phyloP scores from a whole-genome alignment of 441 rosid genomes.

The Heliophila coronopifolia region DNA sequence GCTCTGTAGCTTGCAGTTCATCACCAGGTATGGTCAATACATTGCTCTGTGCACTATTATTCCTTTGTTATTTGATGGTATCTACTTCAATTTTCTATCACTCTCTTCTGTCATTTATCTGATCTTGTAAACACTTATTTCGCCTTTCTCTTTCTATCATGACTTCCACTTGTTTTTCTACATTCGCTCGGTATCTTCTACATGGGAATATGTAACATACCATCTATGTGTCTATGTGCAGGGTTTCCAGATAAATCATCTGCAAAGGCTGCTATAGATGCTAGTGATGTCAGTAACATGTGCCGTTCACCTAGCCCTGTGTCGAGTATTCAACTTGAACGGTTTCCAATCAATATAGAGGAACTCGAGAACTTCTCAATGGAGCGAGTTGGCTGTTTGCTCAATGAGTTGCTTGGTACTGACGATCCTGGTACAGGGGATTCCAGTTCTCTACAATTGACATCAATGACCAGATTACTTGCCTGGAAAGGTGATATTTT shows the following conservation, averaged over 20 bases:
- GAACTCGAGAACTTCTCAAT: slow-evolving; percentile 50
- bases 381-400: slow-evolving; percentile 50
- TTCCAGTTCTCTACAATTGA: slow-evolving; percentile 48
- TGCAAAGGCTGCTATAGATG: slow-evolving; percentile 43
- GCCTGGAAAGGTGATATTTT: slow-evolving; percentile 55
- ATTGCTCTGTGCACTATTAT: not conserved
- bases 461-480: slow-evolving; percentile 58
- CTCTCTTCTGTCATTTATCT: slow-evolving; percentile 11
- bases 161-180: slow-evolving; percentile 7
- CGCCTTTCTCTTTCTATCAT: slow-evolving; percentile 1
- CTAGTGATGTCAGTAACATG: slow-evolving; percentile 46
- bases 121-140: slow-evolving; percentile 5
- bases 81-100: not conserved
- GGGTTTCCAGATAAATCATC: slow-evolving; percentile 65
- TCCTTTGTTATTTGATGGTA: slow-evolving; percentile 14
- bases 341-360: slow-evolving; percentile 56
- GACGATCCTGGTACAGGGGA: slow-evolving; percentile 53
- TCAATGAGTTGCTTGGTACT: slow-evolving; percentile 59
- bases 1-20: slow-evolving; percentile 84
- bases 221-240: slow-evolving; percentile 28
- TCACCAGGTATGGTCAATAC: slow-evolving; percentile 55
- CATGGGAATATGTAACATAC: not conserved
- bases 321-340: slow-evolving; percentile 50
- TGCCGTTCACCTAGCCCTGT: slow-evolving; percentile 57
- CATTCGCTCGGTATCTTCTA: slow-evolving; percentile 4